Conservation (phyloP, 441 rosid species). For the Mallotus repandus region DNA sequence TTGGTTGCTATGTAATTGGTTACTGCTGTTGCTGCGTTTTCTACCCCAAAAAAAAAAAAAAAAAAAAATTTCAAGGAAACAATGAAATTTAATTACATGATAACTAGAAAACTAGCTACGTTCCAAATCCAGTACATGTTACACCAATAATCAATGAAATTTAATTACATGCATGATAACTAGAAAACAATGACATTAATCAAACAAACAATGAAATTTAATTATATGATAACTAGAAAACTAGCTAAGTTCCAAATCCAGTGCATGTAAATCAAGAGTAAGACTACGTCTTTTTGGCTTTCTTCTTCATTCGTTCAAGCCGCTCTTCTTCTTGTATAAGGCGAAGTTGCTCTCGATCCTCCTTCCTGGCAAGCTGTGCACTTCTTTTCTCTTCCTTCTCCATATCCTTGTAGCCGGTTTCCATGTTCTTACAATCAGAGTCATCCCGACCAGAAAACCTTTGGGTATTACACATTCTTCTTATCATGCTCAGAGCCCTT, state of each 20-base stretch:
- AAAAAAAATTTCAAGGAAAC: no score
- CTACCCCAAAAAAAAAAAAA: no score
- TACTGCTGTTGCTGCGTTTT: no score
- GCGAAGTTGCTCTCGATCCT: conserved; percentile 18
- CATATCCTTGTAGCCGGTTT: conserved; percentile 14
- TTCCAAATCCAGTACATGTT: no score
- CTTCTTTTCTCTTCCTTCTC: conserved; percentile 25
- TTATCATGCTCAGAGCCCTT: conserved; percentile 14
- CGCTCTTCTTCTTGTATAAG: conserved; percentile 15
- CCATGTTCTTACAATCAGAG: conserved; percentile 10
- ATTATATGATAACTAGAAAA: not conserved
- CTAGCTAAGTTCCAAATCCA: no score
- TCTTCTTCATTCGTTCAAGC: conserved; percentile 8
- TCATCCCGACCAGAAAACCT: conserved; percentile 24
- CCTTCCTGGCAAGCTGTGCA: conserved; percentile 16
- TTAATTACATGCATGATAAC: no score
- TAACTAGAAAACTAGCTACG: no score
- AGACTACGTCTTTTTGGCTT: not conserved
- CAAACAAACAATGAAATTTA: not conserved
- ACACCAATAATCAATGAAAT: not conserved
- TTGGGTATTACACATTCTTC: conserved; percentile 20
- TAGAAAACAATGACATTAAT: not conserved
- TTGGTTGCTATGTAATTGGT: no score
- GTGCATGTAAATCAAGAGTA: no score
- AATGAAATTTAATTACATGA: not conserved